Evolutionary conservation across 495 filamentous ascomycete species (phyloP).

Genomic region (Penicillium atrosanguineum): DNA sequence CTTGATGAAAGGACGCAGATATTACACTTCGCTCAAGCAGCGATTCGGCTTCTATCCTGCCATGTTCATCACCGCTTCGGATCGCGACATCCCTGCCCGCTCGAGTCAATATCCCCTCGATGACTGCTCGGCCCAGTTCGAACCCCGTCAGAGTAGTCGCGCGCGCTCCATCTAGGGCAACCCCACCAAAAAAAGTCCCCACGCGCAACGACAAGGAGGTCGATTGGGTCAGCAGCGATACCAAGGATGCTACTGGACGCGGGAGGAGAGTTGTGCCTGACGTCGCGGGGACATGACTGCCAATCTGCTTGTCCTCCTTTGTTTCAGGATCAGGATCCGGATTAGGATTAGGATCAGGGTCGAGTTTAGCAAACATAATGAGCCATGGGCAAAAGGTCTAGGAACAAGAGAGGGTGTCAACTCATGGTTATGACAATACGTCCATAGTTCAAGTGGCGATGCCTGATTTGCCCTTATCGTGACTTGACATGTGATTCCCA

Average conservation of each 20-base stretch:
- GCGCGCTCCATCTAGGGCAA: constrained; percentile 63
- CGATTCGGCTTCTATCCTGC: constrained; percentile 59
- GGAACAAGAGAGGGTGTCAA: not conserved
- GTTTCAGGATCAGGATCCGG: not conserved
- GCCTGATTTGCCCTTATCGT: not conserved
- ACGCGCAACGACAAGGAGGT: constrained; percentile 69
- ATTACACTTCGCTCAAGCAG: constrained; percentile 59
- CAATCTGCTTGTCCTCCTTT: constrained; percentile 11
- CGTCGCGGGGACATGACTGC: constrained; percentile 29
- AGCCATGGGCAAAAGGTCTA: constrained; percentile 18
- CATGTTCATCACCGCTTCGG: constrained; percentile 53
- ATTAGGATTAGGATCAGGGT: constrained; percentile 1
- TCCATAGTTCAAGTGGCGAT: not conserved
- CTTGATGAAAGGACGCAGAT: not conserved
- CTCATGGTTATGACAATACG: not conserved
- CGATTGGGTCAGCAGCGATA: constrained; percentile 67
- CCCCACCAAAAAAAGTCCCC: constrained; percentile 63
- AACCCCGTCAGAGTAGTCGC: constrained; percentile 67
- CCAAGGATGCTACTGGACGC: constrained; percentile 60
- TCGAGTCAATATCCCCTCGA: constrained; percentile 64
- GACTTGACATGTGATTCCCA: constrained; percentile 23
- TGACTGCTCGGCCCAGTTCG: constrained; percentile 62
- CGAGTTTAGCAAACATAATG: constrained; percentile 25
- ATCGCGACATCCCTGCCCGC: constrained; percentile 66
- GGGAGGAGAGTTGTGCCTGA: constrained; percentile 64